These are phyloP conservation scores for Cystobasidium sp. DNA, from an alignment of 1,284 basidiomycete genomes.

Conservation along the genomic window DNA sequence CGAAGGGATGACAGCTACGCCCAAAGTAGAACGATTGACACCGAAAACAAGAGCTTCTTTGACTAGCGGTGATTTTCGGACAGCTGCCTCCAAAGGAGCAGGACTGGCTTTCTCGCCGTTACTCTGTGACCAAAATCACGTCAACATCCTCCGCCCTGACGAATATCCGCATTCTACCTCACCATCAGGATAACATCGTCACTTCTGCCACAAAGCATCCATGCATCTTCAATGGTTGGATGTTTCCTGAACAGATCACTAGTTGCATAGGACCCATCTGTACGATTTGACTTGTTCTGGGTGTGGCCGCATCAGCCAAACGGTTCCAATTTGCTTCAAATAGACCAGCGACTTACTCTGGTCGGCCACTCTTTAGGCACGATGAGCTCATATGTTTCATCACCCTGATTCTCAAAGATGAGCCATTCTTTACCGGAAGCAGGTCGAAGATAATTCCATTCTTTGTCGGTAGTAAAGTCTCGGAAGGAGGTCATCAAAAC, in stretches of 20 bases:
- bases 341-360: constrained; percentile 57
- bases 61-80: constrained; percentile 59
- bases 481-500: constrained; percentile 63
- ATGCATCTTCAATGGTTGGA: constrained; percentile 59
- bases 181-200: constrained; percentile 65
- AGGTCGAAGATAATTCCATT: constrained; percentile 66
- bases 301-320: constrained; percentile 44
- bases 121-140: constrained; percentile 28
- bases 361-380: constrained; percentile 65
- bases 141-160: not conserved
- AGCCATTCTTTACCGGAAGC: constrained; percentile 60
- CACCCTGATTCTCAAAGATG: constrained; percentile 59
- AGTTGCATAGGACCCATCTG: constrained; percentile 66
- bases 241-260: constrained; percentile 66
- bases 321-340: not conserved
- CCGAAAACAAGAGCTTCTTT: constrained; percentile 67
- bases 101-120: constrained; percentile 68
- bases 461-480: constrained; percentile 64
- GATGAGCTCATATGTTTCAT: constrained; percentile 63
- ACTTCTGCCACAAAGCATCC: constrained; percentile 66
- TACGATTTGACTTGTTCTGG: constrained; percentile 62
- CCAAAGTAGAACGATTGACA: constrained; percentile 62
- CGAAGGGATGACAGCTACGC: constrained; percentile 65
- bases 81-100: constrained; percentile 60
- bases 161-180: not conserved